phyloP scores from a whole-genome alignment of 2,329 filamentous ascomycete genomes.

The Westerdykella sp. region DNA sequence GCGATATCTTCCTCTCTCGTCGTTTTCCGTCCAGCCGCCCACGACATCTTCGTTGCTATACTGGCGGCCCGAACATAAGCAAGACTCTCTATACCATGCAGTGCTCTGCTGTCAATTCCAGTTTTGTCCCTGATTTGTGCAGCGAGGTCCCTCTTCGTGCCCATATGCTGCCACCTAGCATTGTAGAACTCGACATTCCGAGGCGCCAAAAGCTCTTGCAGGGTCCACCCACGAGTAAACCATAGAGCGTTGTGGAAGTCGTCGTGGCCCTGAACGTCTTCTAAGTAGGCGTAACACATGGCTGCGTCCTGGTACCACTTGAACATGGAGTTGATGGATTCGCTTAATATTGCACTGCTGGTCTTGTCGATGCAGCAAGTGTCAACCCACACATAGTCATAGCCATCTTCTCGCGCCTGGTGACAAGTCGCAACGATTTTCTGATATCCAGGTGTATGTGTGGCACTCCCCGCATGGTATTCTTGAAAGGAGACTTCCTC shows the following conservation, averaged over 20 bases:
- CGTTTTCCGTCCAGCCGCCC: slow-evolving; percentile 12
- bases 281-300: slow-evolving; percentile 14
- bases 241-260: slow-evolving; percentile 9
- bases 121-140: slow-evolving; percentile 3
- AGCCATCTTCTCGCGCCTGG: slow-evolving; percentile 5
- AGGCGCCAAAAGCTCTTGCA: slow-evolving; percentile 16
- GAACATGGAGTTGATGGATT: slow-evolving; percentile 19
- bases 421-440: slow-evolving; percentile 7
- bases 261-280: slow-evolving; percentile 5
- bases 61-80: slow-evolving; percentile 3
- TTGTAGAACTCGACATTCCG: slow-evolving; percentile 9
- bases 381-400: slow-evolving; percentile 11
- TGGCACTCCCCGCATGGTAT: slow-evolving; percentile 1
- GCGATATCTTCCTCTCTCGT: slow-evolving; percentile 13
- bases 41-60: slow-evolving; percentile 9
- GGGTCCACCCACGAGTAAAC: slow-evolving; percentile 13
- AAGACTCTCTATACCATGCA: neutral
- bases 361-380: slow-evolving; percentile 21
- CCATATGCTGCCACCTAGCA: slow-evolving; percentile 5
- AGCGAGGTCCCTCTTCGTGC: slow-evolving; percentile 2
- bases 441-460: slow-evolving; percentile 3
- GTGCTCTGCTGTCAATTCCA: slow-evolving; percentile 7
- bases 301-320: slow-evolving; percentile 11
- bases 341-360: slow-evolving; percentile 10
- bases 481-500: slow-evolving; percentile 8